A percentile compares a stretch with the other conserved stretches of the same genome.
Conservation (phyloP, 1,139 yeast species). For the Protomyces arabidopsidicola region DNA sequence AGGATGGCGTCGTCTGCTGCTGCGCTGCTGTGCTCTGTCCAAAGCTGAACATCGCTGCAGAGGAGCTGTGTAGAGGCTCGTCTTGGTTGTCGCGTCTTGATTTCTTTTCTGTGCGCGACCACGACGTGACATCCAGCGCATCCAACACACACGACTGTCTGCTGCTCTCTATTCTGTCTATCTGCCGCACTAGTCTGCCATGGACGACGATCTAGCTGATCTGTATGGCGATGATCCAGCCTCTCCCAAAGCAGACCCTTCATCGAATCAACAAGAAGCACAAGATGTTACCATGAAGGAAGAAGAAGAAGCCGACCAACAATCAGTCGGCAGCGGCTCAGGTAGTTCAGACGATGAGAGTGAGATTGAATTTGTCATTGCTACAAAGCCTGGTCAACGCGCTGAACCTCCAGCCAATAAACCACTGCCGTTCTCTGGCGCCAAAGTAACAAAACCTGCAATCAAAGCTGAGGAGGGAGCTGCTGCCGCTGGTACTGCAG, state of each 20-base stretch:
- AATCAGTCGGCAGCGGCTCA: background rate
- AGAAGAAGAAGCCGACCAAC: background rate
- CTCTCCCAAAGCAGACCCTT: slow-evolving; percentile 34
- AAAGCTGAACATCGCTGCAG: background rate
- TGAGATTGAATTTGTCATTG: slow-evolving; percentile 61
- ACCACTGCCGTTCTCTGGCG: slow-evolving; percentile 34
- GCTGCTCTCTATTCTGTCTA: too few relatives aligned
- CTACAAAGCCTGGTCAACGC: slow-evolving; percentile 44
- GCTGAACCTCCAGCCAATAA: slow-evolving; percentile 40
- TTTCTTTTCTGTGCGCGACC: too few relatives aligned
- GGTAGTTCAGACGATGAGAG: slow-evolving; percentile 14
- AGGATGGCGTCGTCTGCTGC: background rate
- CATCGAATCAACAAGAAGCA: slow-evolving; percentile 34
- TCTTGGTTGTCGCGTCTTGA: background rate
- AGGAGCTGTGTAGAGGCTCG: background rate
- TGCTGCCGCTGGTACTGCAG: slow-evolving; percentile 17
- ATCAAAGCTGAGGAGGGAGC: slow-evolving; percentile 30
- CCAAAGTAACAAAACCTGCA: slow-evolving; percentile 19
- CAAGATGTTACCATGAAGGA: slow-evolving; percentile 1
- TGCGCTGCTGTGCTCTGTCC: background rate
- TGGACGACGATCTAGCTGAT: slow-evolving; percentile 64
- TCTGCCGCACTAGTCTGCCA: background rate
- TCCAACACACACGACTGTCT: background rate
- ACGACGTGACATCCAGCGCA: background rate
- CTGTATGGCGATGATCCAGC: slow-evolving; percentile 59